Conservation (phyloP, 1,139 yeast genomes). For the Magnusiomyces tetraspermus region DNA sequence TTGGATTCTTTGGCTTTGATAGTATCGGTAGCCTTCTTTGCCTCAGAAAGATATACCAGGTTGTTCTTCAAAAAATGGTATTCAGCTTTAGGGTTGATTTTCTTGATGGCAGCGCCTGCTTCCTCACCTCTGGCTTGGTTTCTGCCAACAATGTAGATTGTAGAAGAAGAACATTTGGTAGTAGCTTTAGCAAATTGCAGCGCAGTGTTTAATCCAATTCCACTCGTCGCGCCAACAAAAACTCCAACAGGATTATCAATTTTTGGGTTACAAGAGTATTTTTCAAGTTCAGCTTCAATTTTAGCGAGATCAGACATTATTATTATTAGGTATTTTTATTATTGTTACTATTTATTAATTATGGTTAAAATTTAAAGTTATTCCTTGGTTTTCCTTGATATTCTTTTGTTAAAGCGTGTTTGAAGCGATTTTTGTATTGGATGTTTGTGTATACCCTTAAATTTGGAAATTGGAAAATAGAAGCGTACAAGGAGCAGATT, state of each 20-base stretch:
- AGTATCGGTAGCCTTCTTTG: conserved; percentile 18
- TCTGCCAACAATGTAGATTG: conserved; percentile 29
- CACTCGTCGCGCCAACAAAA: conserved; percentile 30
- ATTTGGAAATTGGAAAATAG: too few species aligned
- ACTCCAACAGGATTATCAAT: conserved; percentile 28
- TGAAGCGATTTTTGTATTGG: too few species aligned
- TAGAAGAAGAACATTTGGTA: conserved; percentile 19
- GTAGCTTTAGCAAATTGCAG: conserved; percentile 25
- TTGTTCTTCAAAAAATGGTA: conserved; percentile 25
- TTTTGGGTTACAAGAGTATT: too few species aligned
- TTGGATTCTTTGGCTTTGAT: conserved; percentile 22
- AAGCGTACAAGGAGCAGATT: too few species aligned
- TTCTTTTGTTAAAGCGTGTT: too few species aligned
- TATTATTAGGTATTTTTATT: too few species aligned
- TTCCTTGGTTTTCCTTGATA: too few species aligned
- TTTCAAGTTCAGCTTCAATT: too few species aligned
- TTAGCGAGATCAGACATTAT: too few species aligned
- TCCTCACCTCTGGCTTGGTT: conserved; percentile 20
- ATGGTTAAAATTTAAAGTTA: too few species aligned
- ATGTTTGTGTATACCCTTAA: too few species aligned
- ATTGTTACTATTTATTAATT: too few species aligned
- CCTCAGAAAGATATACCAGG: conserved; percentile 22
- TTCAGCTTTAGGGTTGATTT: conserved; percentile 21
- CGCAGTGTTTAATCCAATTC: conserved; percentile 29
- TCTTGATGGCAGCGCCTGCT: conserved; percentile 20